Evolutionary conservation across 805 yeast genomes (phyloP).

Genomic region (Gaillardinia entomophila): DNA sequence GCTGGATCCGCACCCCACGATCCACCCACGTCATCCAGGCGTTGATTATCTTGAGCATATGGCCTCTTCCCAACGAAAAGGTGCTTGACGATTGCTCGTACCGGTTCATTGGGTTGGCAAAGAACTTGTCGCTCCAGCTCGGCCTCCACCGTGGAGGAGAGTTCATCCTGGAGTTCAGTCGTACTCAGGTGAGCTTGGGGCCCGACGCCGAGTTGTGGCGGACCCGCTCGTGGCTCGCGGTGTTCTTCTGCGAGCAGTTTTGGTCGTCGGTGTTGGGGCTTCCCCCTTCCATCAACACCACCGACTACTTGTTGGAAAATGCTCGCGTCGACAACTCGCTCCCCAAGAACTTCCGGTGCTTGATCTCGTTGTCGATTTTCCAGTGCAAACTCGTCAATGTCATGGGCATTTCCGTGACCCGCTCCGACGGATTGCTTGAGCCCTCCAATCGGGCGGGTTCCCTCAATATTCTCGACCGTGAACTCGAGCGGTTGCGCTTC

Average conservation of each 20-base stretch:
- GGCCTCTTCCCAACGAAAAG: slow-evolving; percentile 93
- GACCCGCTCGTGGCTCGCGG: slow-evolving; percentile 87
- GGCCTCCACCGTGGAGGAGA: slow-evolving; percentile 86
- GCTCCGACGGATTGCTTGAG: slow-evolving; percentile 86
- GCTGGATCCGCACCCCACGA: slow-evolving; percentile 91
- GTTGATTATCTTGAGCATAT: slow-evolving; percentile 69
- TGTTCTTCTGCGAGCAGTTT: slow-evolving; percentile 82
- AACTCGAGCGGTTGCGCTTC: slow-evolving; percentile 65
- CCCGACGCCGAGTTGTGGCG: slow-evolving; percentile 94
- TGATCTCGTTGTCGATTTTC: slow-evolving; percentile 70
- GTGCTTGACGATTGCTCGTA: slow-evolving; percentile 89
- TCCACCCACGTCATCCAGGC: slow-evolving; percentile 94
- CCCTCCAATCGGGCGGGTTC: slow-evolving; percentile 79
- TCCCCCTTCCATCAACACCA: slow-evolving; percentile 78
- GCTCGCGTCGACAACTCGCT: slow-evolving; percentile 63
- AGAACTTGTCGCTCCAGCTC: slow-evolving; percentile 73
- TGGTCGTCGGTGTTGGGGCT: slow-evolving; percentile 86
- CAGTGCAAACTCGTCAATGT: slow-evolving; percentile 78
- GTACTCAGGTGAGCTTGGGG: slow-evolving; percentile 77
- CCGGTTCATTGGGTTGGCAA: slow-evolving; percentile 83
- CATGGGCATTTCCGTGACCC: slow-evolving; percentile 79
- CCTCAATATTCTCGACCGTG: slow-evolving; percentile 69
- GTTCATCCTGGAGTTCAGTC: slow-evolving; percentile 82
- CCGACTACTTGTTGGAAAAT: slow-evolving; percentile 72
- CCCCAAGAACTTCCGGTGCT: slow-evolving; percentile 66